Percentiles rank a stretch among this genome's conserved stretches.
These are phyloP conservation scores for Mycena crocata DNA, from an alignment of 768 basidiomycete genomes.

Conservation along the genomic window DNA sequence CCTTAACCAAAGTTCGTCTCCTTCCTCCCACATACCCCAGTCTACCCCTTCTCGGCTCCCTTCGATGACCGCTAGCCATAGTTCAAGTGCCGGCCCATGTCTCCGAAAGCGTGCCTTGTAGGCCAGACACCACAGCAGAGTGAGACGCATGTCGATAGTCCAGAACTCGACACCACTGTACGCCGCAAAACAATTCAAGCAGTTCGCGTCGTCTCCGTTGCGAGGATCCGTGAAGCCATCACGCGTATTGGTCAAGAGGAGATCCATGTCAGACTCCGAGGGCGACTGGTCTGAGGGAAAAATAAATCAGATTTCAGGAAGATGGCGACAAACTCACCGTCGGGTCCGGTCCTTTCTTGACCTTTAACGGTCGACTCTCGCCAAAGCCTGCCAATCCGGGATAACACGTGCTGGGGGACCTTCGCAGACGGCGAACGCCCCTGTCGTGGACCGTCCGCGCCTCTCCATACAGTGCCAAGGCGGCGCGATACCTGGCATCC, in stretches of 20 bases:
- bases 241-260: background rate
- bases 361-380: background rate
- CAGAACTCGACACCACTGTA: constrained; percentile 13
- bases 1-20: constrained; percentile 28
- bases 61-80: constrained; percentile 27
- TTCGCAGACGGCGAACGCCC: background rate
- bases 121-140: constrained; percentile 30
- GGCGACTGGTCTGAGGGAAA: background rate
- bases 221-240: background rate
- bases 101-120: constrained; percentile 25
- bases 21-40: constrained; percentile 30
- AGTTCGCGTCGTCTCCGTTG: constrained; percentile 12
- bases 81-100: constrained; percentile 19
- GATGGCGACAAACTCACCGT: background rate
- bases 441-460: background rate
- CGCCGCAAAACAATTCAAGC: constrained; percentile 14
- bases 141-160: constrained; percentile 28
- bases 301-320: background rate
- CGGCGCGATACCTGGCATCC: constrained; percentile 13
- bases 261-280: constrained; percentile 1
- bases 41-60: constrained; percentile 18
- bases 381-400: background rate
- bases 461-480: constrained; percentile 17
- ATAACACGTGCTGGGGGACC: background rate
- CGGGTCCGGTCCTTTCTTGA: background rate